These are phyloP conservation scores for Eucalyptus pauciflora DNA, from an alignment of 345 rosid genomes.

Conservation along the genomic window DNA sequence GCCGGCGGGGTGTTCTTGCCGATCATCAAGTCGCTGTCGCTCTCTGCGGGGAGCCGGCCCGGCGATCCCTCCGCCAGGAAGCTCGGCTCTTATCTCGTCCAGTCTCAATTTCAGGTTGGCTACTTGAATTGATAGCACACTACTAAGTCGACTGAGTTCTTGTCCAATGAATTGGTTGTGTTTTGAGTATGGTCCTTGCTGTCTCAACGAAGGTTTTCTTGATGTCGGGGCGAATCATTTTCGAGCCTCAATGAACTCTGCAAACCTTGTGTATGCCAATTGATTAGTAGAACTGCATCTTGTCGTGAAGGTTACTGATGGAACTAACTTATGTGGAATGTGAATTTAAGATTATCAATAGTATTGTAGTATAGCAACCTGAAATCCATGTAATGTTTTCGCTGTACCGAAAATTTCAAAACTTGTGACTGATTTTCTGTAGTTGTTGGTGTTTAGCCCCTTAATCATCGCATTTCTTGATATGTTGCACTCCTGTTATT, in stretches of 20 bases:
- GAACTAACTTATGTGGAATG: neutral
- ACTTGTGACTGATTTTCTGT: neutral
- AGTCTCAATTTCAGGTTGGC: slow-evolving; percentile 81
- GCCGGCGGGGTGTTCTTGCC: slow-evolving; percentile 97
- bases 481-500: neutral
- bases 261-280: neutral
- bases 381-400: neutral
- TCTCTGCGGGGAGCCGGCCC: slow-evolving; percentile 78
- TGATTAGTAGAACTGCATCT: neutral
- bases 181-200: neutral
- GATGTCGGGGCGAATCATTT: neutral
- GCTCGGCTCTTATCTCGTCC: slow-evolving; percentile 73
- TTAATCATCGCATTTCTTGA: neutral
- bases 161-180: neutral
- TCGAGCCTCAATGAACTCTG: neutral
- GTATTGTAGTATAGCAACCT: neutral
- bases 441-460: fast-evolving
- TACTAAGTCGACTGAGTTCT: neutral
- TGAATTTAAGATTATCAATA: neutral
- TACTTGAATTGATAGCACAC: neutral
- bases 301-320: neutral
- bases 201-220: neutral
- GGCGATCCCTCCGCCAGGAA: slow-evolving; percentile 63
- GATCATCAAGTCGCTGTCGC: slow-evolving; percentile 66
- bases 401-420: neutral